A percentile compares a stretch with the other conserved stretches of the same genome.
Evolutionary conservation across 768 basidiomycete species (phyloP).

Genomic region (Tremella fuciformis): DNA sequence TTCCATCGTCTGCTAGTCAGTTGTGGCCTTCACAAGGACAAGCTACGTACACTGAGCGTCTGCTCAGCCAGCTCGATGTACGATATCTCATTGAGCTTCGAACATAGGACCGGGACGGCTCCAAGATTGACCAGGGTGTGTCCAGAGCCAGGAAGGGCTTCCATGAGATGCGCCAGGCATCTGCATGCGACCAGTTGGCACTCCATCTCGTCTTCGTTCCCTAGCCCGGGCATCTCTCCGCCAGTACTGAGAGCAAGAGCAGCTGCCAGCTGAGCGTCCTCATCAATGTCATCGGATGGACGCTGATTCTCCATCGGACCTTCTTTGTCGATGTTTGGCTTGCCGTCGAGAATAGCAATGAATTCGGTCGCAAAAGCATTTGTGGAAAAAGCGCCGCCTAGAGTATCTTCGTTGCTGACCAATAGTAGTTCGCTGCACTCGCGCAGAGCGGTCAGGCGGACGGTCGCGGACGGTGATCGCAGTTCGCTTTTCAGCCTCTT

Average conservation of each 20-base stretch:
- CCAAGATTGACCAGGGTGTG: slow-evolving; percentile 96
- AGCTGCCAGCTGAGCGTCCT: slow-evolving; percentile 84
- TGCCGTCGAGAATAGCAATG: slow-evolving; percentile 74
- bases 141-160: slow-evolving; percentile 95
- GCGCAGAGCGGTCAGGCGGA: slow-evolving; percentile 79
- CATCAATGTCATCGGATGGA: slow-evolving; percentile 52
- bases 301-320: slow-evolving; percentile 54
- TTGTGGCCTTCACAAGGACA: neutral
- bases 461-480: slow-evolving; percentile 64
- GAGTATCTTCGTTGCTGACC: slow-evolving; percentile 94
- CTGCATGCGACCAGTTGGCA: slow-evolving; percentile 94
- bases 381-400: slow-evolving; percentile 81
- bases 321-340: slow-evolving; percentile 51
- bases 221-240: slow-evolving; percentile 53
- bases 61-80: slow-evolving; percentile 99
- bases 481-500: slow-evolving; percentile 58
- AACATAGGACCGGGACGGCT: slow-evolving; percentile 95
- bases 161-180: slow-evolving; percentile 96
- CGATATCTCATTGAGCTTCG: slow-evolving; percentile 93
- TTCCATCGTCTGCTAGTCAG: slow-evolving; percentile 65
- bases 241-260: slow-evolving; percentile 72
- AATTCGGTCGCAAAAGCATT: slow-evolving; percentile 89
- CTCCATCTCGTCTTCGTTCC: slow-evolving; percentile 57
- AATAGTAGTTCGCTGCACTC: slow-evolving; percentile 91
- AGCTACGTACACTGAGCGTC: slow-evolving; percentile 79